Conservation (phyloP, 805 yeast species). For the Pichia scutulata region DNA sequence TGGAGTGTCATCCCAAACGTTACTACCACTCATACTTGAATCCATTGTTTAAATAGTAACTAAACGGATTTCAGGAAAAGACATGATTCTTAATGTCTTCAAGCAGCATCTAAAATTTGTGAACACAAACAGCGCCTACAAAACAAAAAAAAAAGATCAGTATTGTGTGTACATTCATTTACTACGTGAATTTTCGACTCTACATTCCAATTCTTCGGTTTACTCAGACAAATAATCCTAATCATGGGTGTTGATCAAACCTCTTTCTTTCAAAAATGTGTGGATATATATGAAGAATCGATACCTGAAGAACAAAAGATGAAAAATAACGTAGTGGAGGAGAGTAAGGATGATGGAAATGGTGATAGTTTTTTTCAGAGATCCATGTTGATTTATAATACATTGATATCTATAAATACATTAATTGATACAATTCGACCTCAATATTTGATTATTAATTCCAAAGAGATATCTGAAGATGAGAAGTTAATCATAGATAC, state of each 20-base stretch:
- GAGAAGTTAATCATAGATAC: conserved; percentile 24
- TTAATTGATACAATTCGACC: conserved; percentile 26
- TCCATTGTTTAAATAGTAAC: too few relatives aligned
- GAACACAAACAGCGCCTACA: background rate
- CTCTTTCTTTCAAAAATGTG: conserved; percentile 4
- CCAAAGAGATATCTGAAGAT: conserved; percentile 18
- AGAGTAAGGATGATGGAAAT: background rate
- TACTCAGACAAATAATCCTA: background rate
- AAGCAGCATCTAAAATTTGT: background rate
- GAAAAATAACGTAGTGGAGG: too few relatives aligned
- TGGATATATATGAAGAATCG: conserved; percentile 1
- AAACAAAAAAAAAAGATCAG: too few relatives aligned
- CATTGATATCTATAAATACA: background rate
- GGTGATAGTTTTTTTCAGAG: conserved; percentile 1
- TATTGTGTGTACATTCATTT: too few relatives aligned
- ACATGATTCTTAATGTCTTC: too few relatives aligned
- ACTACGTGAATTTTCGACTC: too few relatives aligned
- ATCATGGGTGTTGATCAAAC: conserved; percentile 2
- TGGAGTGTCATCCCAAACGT: conserved; percentile 51
- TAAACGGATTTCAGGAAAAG: background rate
- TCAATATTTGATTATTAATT: conserved; percentile 29
- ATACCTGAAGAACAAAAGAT: background rate
- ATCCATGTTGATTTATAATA: conserved; percentile 1
- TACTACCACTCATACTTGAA: conserved; percentile 6
- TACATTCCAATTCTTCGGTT: too few relatives aligned